Base-by-base conservation (phyloP, 257 asterid genomes). In the Nicotiana obtusifolia region DNA sequence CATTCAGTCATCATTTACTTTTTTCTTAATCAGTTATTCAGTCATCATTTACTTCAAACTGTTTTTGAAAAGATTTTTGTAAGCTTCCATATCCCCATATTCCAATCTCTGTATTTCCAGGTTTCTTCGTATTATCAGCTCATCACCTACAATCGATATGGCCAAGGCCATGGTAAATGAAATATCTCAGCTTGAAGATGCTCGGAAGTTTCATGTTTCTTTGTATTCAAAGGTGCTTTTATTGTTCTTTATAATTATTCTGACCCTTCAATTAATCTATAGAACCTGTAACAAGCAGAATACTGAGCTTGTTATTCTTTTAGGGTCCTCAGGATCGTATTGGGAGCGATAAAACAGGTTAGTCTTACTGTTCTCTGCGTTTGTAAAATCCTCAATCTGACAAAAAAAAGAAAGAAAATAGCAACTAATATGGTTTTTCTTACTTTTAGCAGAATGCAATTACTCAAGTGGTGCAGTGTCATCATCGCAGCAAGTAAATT, bases 121-220 rank as follows among this genome's bases (percentile, higher is more conserved):
- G 86, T 94, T 94, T 86, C 91, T 97, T 52, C 84, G 59, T 26
- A 88, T 94, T 47, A 85, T 91, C 88, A 93, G 93, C 81, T 97
- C 95, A 41, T 87, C 88, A 76, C 81, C 90, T 76, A 71, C 88
- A 84, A 79, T 90, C 80, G 87, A 86, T 49, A 84, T 84, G 37
- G 86, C 97, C 80, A 87, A 73, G 76, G 86, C 91, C 2, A 67
- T 90, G 82, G 90, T 73, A 87, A 88, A 87, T 60, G 99, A 94
- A 91, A 92, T 97, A 85, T 88, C 92, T 89, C 98, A 92, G 92
- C 92, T 95, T 64, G 98, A 91, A 86, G 98, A 92, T 86, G 92
- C 97, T 81, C 89, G 92, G 17, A 87, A 71, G 31, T 95, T 94
- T 88, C 99, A 95, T 85, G 84, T 89, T 80, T 93, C 98, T 22